These are phyloP conservation scores for Coix lacrymajobi DNA, from an alignment of 176 grass and related monocot genomes.

Conservation along the genomic window DNA sequence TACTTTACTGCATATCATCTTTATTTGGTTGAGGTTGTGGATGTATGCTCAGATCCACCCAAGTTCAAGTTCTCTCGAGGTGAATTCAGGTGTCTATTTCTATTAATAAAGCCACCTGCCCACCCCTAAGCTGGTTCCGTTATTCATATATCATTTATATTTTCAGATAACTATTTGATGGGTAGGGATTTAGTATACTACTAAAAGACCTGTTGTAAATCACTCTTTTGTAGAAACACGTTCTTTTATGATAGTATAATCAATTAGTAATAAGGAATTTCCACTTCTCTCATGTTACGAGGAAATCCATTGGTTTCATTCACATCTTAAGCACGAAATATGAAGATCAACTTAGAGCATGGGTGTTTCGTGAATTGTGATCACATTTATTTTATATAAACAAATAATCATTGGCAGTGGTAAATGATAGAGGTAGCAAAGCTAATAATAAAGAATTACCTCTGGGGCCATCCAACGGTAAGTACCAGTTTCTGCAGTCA, in stretches of 20 bases:
- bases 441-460: constrained; percentile 43
- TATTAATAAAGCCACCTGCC: background rate
- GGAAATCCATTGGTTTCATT: background rate
- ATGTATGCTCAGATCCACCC: background rate
- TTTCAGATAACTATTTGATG: background rate
- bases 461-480: constrained; percentile 99
- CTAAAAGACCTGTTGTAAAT: background rate
- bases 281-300: background rate
- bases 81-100: background rate
- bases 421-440: background rate
- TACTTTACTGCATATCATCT: background rate
- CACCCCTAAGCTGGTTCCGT: background rate
- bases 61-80: background rate
- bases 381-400: constrained; percentile 15
- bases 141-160: background rate
- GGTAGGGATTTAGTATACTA: background rate
- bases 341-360: background rate
- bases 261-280: background rate
- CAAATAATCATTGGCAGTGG: constrained; percentile 5
- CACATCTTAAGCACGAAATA: background rate
- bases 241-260: background rate
- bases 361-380: background rate
- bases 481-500: constrained; percentile 99
- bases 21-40: background rate
- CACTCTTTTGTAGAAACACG: background rate